Percentiles rank a stretch among this genome's conserved stretches.
These are phyloP conservation scores for Microstroma glucosiphilum DNA, from an alignment of 1,284 basidiomycete species.

Conservation along the genomic window DNA sequence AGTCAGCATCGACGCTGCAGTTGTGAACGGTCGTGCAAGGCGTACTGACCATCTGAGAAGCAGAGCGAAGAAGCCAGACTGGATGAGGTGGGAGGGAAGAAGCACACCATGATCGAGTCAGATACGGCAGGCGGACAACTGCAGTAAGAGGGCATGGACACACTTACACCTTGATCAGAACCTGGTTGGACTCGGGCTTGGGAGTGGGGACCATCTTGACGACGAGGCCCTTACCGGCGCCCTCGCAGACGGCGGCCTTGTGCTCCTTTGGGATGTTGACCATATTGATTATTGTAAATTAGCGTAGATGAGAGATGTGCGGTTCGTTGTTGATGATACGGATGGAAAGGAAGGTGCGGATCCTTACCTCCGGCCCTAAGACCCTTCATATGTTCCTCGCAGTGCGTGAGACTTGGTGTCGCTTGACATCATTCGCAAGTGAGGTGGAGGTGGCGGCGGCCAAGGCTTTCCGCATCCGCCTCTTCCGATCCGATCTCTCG, in stretches of 20 bases:
- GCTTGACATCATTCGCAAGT: neutral
- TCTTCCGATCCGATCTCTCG: too few relatives aligned
- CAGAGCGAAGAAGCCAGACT: conserved; percentile 7
- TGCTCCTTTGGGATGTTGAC: conserved; percentile 12
- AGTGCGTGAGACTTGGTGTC: too few relatives aligned
- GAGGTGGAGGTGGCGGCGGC: neutral
- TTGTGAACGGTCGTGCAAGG: neutral
- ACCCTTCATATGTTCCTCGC: conserved; percentile 2
- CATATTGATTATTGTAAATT: neutral
- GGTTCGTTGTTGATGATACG: neutral
- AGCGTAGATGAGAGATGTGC: neutral
- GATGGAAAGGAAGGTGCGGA: neutral
- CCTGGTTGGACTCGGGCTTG: conserved; percentile 7
- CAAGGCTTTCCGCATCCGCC: neutral
- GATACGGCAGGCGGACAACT: too few relatives aligned
- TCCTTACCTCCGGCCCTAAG: neutral
- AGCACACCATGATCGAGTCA: neutral
- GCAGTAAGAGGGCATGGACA: too few relatives aligned
- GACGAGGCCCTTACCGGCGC: conserved; percentile 6
- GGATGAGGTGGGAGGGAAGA: neutral
- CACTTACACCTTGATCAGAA: conserved; percentile 15
- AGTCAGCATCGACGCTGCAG: neutral
- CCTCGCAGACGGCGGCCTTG: conserved; percentile 12
- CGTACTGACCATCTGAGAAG: conserved; percentile 1
- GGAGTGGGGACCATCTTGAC: conserved; percentile 14